Evolutionary conservation across 495 filamentous ascomycete genomes (phyloP), one percentile per base, ranked within the genome.

Genomic region (Neurospora africana): DNA sequence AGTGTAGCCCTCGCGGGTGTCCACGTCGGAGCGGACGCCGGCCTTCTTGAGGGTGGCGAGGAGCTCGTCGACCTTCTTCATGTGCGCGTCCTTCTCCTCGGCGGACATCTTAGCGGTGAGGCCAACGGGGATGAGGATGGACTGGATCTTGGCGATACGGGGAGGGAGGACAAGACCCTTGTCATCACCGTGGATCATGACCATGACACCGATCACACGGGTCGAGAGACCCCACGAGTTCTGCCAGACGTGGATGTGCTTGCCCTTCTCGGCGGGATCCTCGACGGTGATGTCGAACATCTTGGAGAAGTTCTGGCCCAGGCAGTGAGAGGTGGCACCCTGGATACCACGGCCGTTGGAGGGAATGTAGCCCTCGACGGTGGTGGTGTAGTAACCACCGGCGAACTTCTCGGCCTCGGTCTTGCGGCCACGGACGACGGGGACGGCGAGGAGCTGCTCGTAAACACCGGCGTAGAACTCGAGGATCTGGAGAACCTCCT

Each of bases 251-350:
- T 93, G 79, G 71, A 97, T 81, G 81, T 93, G 93, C 69, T 88
- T 71, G 68, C 77, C 77, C 74, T 78, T 78, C 67, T 79, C 68
- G 30, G 71, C 85, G 15, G 96, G 96, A 78, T 98, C 93, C 81
- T 99, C 95, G 21, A 99, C 94, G 0, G 91, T 93, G 82, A 99
- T 97, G 79, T 92, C 89, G 82, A 98, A 99, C 95, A 99, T 99
- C 82, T 93, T 97, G 79, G 90, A 92, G 86, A 99, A 98, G 82
- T 98, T 97, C 81, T 97, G 94, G 37, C 95, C 95, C 1, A 99
- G 87, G 78, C 92, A 94, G 78, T 99, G 95, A 70, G 91, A 94
- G 23, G 96, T 99, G 69, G 88, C 95, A 73, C 93, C 95, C 82
- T 99, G 96, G 74, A 99, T 98, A 79, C 96, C 95, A 78, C 95